Evolutionary conservation across 441 rosid species (phyloP), one percentile per base, ranked within the genome.

Genomic region (Arabidopsis hybrid): DNA sequence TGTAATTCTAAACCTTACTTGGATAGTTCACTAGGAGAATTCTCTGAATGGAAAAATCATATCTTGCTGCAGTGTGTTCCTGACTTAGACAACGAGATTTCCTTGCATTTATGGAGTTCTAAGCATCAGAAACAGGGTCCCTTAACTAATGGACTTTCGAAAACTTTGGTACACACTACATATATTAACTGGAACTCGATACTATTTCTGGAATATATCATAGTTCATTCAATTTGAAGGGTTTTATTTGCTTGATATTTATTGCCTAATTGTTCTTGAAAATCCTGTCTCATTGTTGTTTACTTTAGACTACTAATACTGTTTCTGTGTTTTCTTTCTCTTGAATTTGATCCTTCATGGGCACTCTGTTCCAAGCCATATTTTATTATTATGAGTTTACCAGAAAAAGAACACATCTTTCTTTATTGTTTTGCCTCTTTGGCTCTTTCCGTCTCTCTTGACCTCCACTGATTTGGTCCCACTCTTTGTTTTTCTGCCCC

Each of bases 381-480:
- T 55, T 71, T 32, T 77, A 40, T 47, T 43, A 8, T 1, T 26
- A 29, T 3, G 75, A 49, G 66, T 62, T 68, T 77, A 56, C 71
- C 66, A 55, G 60, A 76, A 65, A 65, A 60, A 60, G 17, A 4
- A 49, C 36, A 72, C 16, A 35, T 51, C 38, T 77, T 77, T 72
- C 46, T 67, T 72, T 53, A 60, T 72, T 66, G 69, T 65, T 45
- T 62, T 63, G 76, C 57, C 57, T 71, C 72, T 59, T 77, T 72
- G 73, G 77, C 80, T 67, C 73, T 71, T 72, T 61, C 65, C 46
- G 32, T 72, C 29, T 72, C 65, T 66, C 69, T 78, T 78, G 77
- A 72, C 81, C 72, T 66, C 64, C 58, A 58, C 57, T 77, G 49
- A n/a, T 67, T 71, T 60, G 81, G 77, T 72, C 81, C 77, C 81